Evolutionary conservation across 129 eudicot species (phyloP).

Genomic region (Calendula officinalis): DNA sequence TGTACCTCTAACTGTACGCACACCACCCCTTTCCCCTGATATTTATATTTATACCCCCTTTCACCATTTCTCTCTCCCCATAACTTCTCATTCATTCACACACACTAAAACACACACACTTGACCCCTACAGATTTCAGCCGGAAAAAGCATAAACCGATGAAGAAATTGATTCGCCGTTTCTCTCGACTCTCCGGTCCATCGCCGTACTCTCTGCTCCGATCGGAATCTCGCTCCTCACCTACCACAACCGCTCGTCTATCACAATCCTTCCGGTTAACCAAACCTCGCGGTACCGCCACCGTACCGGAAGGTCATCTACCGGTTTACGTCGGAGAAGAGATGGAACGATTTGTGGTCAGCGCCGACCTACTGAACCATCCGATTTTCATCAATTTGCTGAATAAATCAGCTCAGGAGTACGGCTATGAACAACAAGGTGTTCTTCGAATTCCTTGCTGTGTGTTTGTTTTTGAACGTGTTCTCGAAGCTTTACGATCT

Average conservation of each 20-base stretch:
- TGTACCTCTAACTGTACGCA: slow-evolving; percentile 64
- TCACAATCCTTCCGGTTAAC: slow-evolving; percentile 31
- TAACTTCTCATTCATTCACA: slow-evolving; percentile 19
- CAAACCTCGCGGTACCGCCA: slow-evolving; percentile 28
- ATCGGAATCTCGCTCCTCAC: slow-evolving; percentile 35
- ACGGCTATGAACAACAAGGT: slow-evolving; percentile 91
- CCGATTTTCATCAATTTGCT: slow-evolving; percentile 70
- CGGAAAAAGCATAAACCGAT: slow-evolving; percentile 17
- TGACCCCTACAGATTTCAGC: neutral
- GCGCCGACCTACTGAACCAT: slow-evolving; percentile 76
- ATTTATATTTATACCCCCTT: slow-evolving; percentile 27
- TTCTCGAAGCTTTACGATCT: slow-evolving; percentile 55
- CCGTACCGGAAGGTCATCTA: slow-evolving; percentile 76
- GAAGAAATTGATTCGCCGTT: slow-evolving; percentile 82
- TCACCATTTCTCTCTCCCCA: slow-evolving; percentile 1
- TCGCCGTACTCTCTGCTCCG: slow-evolving; percentile 66
- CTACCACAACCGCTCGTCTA: slow-evolving; percentile 20
- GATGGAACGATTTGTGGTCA: slow-evolving; percentile 82
- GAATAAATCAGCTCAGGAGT: slow-evolving; percentile 83
- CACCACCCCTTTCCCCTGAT: slow-evolving; percentile 12
- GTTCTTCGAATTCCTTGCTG: slow-evolving; percentile 81
- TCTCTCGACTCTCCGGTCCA: slow-evolving; percentile 78
- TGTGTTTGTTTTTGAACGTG: slow-evolving; percentile 64
- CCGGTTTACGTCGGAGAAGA: slow-evolving; percentile 97
- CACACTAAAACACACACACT: slow-evolving; percentile 13